phyloP scores from a whole-genome alignment of 2,329 filamentous ascomycete species.

The Fonsecaea erecta region DNA sequence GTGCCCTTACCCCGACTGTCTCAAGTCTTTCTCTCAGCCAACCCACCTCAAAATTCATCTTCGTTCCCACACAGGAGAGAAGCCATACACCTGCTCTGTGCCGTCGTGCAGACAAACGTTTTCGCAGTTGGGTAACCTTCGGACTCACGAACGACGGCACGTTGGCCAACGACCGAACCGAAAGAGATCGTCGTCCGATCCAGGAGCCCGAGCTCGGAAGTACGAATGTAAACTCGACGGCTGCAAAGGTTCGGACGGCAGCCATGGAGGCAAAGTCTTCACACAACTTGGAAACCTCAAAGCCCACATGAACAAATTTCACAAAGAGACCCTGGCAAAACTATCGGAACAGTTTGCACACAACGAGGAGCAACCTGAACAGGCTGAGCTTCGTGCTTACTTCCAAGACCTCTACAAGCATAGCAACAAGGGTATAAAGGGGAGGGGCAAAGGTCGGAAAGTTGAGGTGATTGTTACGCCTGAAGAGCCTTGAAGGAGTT shows the following conservation, averaged over 20 bases:
- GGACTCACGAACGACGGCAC: conserved; percentile 87
- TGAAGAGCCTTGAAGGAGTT: conserved; percentile 16
- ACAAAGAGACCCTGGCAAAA: conserved; percentile 71
- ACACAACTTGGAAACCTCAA: conserved; percentile 92
- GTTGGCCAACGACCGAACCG: conserved; percentile 85
- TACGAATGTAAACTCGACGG: conserved; percentile 80
- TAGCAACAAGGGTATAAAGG: conserved; percentile 98
- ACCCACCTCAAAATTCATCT: conserved; percentile 91
- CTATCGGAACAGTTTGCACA: conserved; percentile 72
- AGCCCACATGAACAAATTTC: conserved; percentile 94
- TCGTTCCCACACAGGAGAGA: conserved; percentile 84
- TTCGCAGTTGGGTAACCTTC: conserved; percentile 84
- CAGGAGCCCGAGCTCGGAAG: conserved; percentile 54
- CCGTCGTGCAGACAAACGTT: conserved; percentile 77
- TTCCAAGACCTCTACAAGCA: conserved; percentile 92
- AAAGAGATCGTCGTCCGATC: conserved; percentile 61
- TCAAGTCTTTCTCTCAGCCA: conserved; percentile 85
- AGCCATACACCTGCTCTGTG: conserved; percentile 79
- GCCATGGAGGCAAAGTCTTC: conserved; percentile 70
- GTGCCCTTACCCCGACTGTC: conserved; percentile 75
- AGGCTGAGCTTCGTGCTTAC: conserved; percentile 81
- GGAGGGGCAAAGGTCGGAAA: conserved; percentile 81
- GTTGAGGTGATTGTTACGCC: conserved; percentile 49
- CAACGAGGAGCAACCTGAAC: conserved; percentile 64
- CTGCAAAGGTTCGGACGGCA: conserved; percentile 53